Evolutionary conservation across 192 early-diverging fungal species (phyloP).

Genomic region (Linnemannia elongata): DNA sequence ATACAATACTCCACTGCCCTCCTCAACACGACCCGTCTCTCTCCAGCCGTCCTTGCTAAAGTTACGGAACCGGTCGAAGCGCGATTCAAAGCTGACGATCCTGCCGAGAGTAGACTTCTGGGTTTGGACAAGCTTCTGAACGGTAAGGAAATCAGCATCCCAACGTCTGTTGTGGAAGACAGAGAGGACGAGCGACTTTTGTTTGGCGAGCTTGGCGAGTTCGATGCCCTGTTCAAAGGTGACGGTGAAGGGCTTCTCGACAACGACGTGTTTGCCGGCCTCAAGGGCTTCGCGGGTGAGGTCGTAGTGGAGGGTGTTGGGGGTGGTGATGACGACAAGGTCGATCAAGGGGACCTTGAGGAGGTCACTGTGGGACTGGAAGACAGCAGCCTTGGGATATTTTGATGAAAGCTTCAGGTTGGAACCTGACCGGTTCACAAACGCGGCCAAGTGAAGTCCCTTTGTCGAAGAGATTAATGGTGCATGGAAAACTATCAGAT

Average conservation of each 20-base stretch:
- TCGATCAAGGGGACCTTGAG: constrained; percentile 67
- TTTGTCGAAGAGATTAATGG: constrained; percentile 69
- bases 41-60: constrained; percentile 80
- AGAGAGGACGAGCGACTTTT: constrained; percentile 70
- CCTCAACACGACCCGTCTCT: constrained; percentile 63
- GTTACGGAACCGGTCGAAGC: constrained; percentile 82
- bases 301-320: constrained; percentile 75
- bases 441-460: constrained; percentile 64
- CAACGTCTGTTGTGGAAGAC: constrained; percentile 86
- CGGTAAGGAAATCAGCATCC: constrained; percentile 87
- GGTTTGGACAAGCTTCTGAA: constrained; percentile 68
- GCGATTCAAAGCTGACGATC: constrained; percentile 79
- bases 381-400: constrained; percentile 67
- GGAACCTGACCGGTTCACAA: constrained; percentile 69
- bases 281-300: constrained; percentile 69
- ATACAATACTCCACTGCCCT: constrained; percentile 80
- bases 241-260: constrained; percentile 85
- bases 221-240: constrained; percentile 71
- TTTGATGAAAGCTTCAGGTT: constrained; percentile 47
- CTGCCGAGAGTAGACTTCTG: constrained; percentile 67
- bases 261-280: constrained; percentile 79
- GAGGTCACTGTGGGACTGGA: constrained; percentile 67
- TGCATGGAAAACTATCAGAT: constrained; percentile 69
- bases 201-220: constrained; percentile 69
- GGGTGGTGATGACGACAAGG: constrained; percentile 81